Percentiles rank a stretch among this genome's conserved stretches.
phyloP scores from a whole-genome alignment of 768 basidiomycete genomes.

The Obba rivulosa region DNA sequence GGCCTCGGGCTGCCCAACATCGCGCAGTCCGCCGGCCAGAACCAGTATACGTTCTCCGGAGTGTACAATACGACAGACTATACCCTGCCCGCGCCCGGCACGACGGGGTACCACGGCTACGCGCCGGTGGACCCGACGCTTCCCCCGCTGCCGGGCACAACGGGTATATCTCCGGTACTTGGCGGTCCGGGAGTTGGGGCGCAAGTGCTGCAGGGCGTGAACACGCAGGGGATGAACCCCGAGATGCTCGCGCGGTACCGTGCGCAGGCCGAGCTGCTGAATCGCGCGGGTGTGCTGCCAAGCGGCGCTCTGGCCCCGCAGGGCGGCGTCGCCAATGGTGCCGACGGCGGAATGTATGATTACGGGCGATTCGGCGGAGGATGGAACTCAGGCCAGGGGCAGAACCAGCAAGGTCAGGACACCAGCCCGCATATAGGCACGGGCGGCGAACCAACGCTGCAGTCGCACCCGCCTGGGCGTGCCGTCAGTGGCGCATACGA shows the following conservation, averaged over 20 bases:
- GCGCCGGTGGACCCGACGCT: conserved; percentile 5
- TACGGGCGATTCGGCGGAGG: too few relatives aligned
- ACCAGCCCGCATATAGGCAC: neutral
- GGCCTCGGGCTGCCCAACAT: too few relatives aligned
- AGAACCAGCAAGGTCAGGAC: conserved; percentile 11
- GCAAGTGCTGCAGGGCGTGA: too few relatives aligned
- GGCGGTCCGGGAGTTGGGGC: too few relatives aligned
- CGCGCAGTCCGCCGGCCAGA: too few relatives aligned
- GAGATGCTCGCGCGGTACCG: conserved; percentile 47
- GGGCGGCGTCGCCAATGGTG: neutral
- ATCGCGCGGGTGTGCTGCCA: conserved; percentile 27
- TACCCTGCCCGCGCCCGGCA: too few relatives aligned
- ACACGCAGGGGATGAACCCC: conserved; percentile 5
- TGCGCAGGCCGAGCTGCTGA: conserved; percentile 38
- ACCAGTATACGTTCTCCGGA: too few relatives aligned
- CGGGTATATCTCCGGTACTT: too few relatives aligned
- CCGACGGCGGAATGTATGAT: neutral
- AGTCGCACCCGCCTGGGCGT: conserved; percentile 13
- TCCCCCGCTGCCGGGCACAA: neutral
- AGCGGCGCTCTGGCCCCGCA: conserved; percentile 4
- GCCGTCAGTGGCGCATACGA: conserved; percentile 7
- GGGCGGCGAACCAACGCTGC: conserved; percentile 13
- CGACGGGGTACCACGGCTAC: too few relatives aligned
- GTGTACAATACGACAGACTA: too few relatives aligned
- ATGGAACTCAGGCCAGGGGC: neutral